Percentiles rank a stretch among this genome's conserved stretches.
Evolutionary conservation across 371 early-diverging fungal genomes (phyloP).

Genomic region (Lichtheimia hyalospora): DNA sequence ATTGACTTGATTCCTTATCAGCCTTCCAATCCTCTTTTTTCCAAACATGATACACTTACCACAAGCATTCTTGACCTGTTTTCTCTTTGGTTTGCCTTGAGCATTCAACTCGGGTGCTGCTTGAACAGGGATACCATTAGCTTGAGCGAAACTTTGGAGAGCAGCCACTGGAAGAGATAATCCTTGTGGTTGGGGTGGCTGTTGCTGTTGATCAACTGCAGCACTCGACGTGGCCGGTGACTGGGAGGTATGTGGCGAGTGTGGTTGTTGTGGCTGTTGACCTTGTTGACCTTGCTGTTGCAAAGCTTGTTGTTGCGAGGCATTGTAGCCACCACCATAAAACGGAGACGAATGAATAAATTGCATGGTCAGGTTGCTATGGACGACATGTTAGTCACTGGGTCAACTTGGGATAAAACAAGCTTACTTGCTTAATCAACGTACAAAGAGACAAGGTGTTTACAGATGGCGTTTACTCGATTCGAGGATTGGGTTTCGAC

Average conservation of each 20-base stretch:
- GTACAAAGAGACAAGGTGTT: background rate
- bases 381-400: no score
- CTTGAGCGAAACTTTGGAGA: constrained; percentile 1
- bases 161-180: constrained; percentile 18
- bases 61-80: constrained; percentile 85
- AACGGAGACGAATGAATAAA: constrained; percentile 32
- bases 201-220: constrained; percentile 14
- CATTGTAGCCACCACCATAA: constrained; percentile 27
- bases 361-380: constrained; percentile 23
- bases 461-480: background rate
- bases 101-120: constrained; percentile 7
- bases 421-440: background rate
- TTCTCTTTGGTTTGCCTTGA: constrained; percentile 36
- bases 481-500: background rate
- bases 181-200: constrained; percentile 12
- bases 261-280: constrained; percentile 15
- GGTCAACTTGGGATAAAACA: background rate
- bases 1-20: constrained; percentile 52
- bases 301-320: constrained; percentile 20
- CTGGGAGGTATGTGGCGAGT: constrained; percentile 10
- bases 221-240: constrained; percentile 19
- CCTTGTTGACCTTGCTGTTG: constrained; percentile 17
- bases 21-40: background rate
- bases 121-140: background rate
- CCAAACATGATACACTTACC: constrained; percentile 36